Evolutionary conservation across 139 green algal species (phyloP), one percentile per base, ranked within the genome.

Genomic region (Dunaliella sp.): DNA sequence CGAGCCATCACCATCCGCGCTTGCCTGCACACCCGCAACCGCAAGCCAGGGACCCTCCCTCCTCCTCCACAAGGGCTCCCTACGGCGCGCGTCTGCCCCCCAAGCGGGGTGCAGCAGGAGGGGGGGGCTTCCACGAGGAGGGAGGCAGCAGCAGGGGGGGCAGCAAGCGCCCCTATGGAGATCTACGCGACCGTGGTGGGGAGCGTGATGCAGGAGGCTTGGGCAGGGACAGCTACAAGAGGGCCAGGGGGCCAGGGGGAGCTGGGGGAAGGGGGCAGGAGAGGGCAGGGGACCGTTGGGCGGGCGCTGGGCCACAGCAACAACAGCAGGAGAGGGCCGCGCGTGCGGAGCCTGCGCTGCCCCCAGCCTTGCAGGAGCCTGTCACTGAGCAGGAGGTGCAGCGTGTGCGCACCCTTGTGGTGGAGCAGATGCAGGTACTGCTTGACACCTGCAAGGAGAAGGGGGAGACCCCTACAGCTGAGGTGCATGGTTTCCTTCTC

Each of bases 361-460:
- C 48, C 48, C 48, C 73, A 33, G 73, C 28, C 73, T 22, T 33
- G 28, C 2, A 2, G 2, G 76, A 81, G 31, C 78, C 78, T 32
- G 16, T 65, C 31, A 72, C 34, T n/a, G 36, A 83, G 16, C 33
- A 83, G 78, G 78, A 83, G 36, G 31, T 83, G 34, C 31, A 59
- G 34, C 78, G 36, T 24, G 7, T 83, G 78, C 78, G 78, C 78
- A 65, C 35, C 22, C 36, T 83, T 1, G 78, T 83, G 35, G 78
- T 36, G 78, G 78, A 83, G 35, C 78, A 83, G 36, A 83, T 83
- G 78, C 78, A 36, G 32, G 38, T 1, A 3, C 16, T 83, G 1
- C 32, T 83, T 34, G 38, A 65, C 16, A 65, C 1, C 16, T 83
- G 78, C 78, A 59, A 65, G 78, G 78, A 83, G 26, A 28, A 32